Conservation (phyloP, 805 yeast species). For the Lachancea kluyveri region DNA sequence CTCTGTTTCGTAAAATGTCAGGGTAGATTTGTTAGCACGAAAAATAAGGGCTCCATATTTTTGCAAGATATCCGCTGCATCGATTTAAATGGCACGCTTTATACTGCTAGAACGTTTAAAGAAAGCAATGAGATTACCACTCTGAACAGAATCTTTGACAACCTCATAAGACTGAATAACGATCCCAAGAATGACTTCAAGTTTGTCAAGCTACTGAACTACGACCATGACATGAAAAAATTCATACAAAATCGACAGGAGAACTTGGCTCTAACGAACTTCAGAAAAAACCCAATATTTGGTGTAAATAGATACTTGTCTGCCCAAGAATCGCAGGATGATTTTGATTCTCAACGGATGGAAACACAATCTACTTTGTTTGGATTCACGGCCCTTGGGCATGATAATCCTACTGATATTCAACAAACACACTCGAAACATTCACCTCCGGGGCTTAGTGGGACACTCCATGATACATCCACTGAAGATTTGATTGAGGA, state of each 20-base stretch:
- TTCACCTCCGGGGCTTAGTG: no score
- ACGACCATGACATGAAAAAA: slow-evolving; percentile 9
- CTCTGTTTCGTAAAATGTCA: slow-evolving; percentile 18
- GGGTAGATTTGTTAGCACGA: slow-evolving; percentile 8
- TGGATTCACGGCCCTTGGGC: not conserved
- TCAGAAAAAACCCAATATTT: slow-evolving; percentile 14
- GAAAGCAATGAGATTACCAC: not conserved
- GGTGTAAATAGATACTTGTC: slow-evolving; percentile 2
- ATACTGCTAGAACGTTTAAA: not conserved
- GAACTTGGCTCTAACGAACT: slow-evolving; percentile 1
- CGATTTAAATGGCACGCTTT: slow-evolving; percentile 3
- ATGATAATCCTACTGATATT: not conserved
- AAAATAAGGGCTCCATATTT: slow-evolving; percentile 5
- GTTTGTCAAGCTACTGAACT: slow-evolving; percentile 15
- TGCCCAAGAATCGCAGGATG: slow-evolving; percentile 9
- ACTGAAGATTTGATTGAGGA: no score
- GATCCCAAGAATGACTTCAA: slow-evolving; percentile 12
- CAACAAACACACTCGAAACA: no score
- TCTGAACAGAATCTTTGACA: slow-evolving; percentile 12
- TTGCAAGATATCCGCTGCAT: slow-evolving; percentile 5
- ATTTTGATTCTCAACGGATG: slow-evolving; percentile 12
- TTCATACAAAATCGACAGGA: slow-evolving; percentile 12
- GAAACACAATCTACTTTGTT: not conserved
- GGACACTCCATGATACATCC: no score
- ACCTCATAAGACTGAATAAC: slow-evolving; percentile 14